Evolutionary conservation across 192 early-diverging fungal species (phyloP).

Genomic region (Obelidium mucronatum): DNA sequence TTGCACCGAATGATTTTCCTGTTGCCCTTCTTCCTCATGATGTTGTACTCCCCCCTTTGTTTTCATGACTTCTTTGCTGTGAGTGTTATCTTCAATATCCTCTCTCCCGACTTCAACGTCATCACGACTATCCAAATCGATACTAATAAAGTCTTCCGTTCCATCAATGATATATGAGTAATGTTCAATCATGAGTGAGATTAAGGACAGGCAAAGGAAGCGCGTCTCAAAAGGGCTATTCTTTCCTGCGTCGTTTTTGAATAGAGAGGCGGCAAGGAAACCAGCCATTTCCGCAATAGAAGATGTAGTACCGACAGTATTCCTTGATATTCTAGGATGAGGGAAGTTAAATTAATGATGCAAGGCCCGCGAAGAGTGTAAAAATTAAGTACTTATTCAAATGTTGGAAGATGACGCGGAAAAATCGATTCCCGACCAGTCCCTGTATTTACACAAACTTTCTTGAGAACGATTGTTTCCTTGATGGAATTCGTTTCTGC

Average conservation of each 20-base stretch:
- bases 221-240: slow-evolving; percentile 7
- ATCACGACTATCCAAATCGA: not conserved
- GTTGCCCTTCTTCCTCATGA: too few species aligned
- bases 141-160: not conserved
- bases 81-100: too few species aligned
- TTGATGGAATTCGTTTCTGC: not conserved
- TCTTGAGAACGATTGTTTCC: not conserved
- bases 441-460: not conserved
- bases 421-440: not conserved
- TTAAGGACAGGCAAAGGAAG: not conserved
- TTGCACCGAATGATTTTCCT: too few species aligned
- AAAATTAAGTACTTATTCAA: not conserved
- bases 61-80: too few species aligned
- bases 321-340: not conserved
- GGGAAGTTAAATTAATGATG: not conserved
- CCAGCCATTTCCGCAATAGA: not conserved
- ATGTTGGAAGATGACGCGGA: not conserved
- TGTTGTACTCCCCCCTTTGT: too few species aligned
- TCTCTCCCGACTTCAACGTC: too few species aligned
- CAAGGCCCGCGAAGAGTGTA: not conserved
- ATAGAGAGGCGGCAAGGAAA: slow-evolving; percentile 10
- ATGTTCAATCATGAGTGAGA: slow-evolving; percentile 4
- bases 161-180: not conserved
- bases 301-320: slow-evolving; percentile 1
- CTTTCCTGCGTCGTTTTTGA: not conserved